Evolutionary conservation across 805 yeast species (phyloP).

Genomic region (Metschnikowia cerradonensis): DNA sequence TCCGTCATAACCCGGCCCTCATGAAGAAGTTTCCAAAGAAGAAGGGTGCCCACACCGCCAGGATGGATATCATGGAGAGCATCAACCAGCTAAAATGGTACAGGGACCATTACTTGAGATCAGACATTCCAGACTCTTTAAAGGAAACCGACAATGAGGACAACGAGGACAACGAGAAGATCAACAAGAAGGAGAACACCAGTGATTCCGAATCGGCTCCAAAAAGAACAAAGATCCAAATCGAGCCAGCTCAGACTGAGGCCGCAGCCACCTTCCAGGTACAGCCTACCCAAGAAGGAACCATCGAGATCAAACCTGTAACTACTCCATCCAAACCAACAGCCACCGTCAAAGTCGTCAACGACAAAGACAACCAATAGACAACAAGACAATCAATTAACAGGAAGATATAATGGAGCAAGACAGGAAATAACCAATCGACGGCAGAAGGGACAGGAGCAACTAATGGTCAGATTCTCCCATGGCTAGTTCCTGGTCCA

Average conservation of each 20-base stretch:
- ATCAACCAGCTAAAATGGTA: conserved; percentile 81
- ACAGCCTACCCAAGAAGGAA: neutral
- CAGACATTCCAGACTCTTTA: conserved; percentile 12
- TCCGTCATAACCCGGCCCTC: conserved; percentile 68
- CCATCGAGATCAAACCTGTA: neutral
- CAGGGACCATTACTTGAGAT: conserved; percentile 55
- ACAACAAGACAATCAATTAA: too few relatives aligned
- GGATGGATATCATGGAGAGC: conserved; percentile 82
- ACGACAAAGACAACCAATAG: neutral
- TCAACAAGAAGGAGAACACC: neutral
- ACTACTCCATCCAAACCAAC: neutral
- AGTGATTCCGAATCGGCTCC: too few relatives aligned
- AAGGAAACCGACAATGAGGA: neutral
- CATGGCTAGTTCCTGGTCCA: neutral
- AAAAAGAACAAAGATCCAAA: neutral
- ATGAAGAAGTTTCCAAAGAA: conserved; percentile 60
- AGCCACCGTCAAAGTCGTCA: neutral
- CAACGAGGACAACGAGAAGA: neutral
- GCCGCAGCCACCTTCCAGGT: neutral
- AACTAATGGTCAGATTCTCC: too few relatives aligned
- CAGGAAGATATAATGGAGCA: too few relatives aligned
- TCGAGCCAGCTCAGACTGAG: neutral
- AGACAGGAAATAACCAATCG: too few relatives aligned
- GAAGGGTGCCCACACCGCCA: conserved; percentile 76
- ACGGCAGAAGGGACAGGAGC: too few relatives aligned